These are phyloP conservation scores for Plenodomus lindquistii DNA, from an alignment of 2,329 filamentous ascomycete genomes.

Conservation along the genomic window DNA sequence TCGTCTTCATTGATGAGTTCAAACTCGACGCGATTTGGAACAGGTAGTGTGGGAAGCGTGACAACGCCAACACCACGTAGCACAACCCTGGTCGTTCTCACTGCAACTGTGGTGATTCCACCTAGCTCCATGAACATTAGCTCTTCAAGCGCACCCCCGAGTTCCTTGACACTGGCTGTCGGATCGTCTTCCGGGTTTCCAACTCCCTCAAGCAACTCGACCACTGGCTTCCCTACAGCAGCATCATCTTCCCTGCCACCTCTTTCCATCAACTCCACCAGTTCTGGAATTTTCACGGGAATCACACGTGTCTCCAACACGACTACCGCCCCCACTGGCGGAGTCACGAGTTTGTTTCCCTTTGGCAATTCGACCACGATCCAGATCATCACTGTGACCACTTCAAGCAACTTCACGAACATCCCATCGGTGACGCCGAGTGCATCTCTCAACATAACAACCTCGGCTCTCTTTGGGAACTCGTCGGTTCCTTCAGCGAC, in stretches of 20 bases:
- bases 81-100: neutral
- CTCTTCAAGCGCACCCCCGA: neutral
- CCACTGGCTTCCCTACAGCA: neutral
- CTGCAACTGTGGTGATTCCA: neutral
- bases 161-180: neutral
- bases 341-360: neutral
- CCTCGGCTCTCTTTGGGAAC: conserved; percentile 13
- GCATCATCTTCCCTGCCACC: conserved; percentile 1
- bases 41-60: neutral
- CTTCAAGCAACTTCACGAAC: conserved; percentile 4
- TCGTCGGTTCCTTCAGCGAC: conserved; percentile 12
- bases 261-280: conserved; percentile 1
- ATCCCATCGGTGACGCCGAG: conserved; percentile 12
- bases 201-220: neutral
- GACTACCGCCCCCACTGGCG: neutral
- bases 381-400: neutral
- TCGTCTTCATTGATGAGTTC: neutral
- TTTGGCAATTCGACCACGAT: neutral
- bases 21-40: neutral
- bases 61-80: neutral
- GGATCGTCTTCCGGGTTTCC: neutral
- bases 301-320: neutral
- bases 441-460: conserved; percentile 13
- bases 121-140: neutral
- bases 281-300: neutral